These are phyloP conservation scores for Lithocarpus polystachyus DNA, from an alignment of 306 rosid genomes.

Conservation along the genomic window DNA sequence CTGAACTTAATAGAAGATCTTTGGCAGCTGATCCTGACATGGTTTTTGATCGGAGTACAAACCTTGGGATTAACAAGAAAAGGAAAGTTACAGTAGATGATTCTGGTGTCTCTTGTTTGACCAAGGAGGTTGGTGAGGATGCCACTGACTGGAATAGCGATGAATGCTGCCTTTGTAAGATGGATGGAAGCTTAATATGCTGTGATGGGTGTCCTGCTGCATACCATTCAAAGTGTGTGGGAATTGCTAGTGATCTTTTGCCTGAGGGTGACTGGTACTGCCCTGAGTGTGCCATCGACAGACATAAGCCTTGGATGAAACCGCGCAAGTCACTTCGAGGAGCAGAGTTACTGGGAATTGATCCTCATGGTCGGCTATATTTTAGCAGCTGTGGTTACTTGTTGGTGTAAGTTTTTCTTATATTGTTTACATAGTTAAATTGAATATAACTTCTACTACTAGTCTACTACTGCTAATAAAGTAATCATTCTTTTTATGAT, in stretches of 20 bases:
- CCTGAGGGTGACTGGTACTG: conserved; percentile 99
- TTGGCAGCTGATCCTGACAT: conserved; percentile 59
- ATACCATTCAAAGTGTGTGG: conserved; percentile 90
- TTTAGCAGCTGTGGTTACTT: conserved; percentile 78
- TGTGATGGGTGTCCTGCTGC: conserved; percentile 99
- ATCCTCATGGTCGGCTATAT: conserved; percentile 80
- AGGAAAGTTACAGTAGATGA: conserved; percentile 50
- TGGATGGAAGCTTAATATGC: conserved; percentile 97
- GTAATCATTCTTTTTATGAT: not conserved
- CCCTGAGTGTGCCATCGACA: conserved; percentile 85
- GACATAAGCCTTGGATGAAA: conserved; percentile 62
- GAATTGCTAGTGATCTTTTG: conserved; percentile 61
- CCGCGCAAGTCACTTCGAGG: conserved; percentile 77
- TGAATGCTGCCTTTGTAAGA: conserved; percentile 95
- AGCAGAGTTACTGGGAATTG: conserved; percentile 79
- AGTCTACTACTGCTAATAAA: conserved; percentile 4
- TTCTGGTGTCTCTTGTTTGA: conserved; percentile 49
- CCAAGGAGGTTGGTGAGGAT: conserved; percentile 55
- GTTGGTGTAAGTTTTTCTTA: conserved; percentile 77
- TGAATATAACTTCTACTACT: conserved; percentile 4
- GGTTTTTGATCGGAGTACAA: conserved; percentile 59
- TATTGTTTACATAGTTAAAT: conserved; percentile 19
- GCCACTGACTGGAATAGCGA: conserved; percentile 85
- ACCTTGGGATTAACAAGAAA: conserved; percentile 57
- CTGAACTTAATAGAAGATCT: conserved; percentile 89